Evolutionary conservation across 257 asterid genomes (phyloP).

Genomic region (Salvia rosmarinus): DNA sequence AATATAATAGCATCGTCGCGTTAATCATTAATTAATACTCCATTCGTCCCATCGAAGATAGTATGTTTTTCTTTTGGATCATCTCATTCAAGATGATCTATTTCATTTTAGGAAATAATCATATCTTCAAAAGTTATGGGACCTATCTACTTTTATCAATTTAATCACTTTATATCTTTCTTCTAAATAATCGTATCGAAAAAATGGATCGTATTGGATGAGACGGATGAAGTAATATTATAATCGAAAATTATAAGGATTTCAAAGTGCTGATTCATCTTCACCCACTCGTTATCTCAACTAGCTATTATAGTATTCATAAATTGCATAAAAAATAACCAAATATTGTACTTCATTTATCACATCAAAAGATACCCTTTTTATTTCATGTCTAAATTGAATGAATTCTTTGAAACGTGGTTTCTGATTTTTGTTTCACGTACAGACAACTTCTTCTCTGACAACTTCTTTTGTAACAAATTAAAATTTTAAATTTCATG

Average conservation of each 20-base stretch:
- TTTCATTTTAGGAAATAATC: no score
- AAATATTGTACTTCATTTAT: constrained; percentile 10
- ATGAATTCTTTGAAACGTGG: constrained; percentile 24
- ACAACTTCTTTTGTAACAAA: not conserved
- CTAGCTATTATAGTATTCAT: not conserved
- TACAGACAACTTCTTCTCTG: constrained; percentile 20
- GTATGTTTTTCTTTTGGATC: no score
- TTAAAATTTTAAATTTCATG: not conserved
- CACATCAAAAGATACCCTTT: constrained; percentile 27
- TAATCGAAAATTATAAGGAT: not conserved
- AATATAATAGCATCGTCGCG: not conserved
- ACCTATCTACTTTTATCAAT: no score
- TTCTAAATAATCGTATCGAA: no score
- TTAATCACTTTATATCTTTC: no score
- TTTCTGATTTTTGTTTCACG: not conserved
- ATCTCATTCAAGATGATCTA: no score
- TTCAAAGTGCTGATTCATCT: not conserved
- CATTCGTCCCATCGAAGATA: no score
- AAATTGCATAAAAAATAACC: not conserved
- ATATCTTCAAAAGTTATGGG: no score
- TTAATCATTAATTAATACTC: not conserved
- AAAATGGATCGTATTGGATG: no score
- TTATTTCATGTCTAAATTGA: constrained; percentile 17
- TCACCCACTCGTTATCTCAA: constrained; percentile 32
- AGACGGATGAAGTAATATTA: no score